These are phyloP conservation scores for Pseudogymnoascus sp. DNA, from an alignment of 2,329 filamentous ascomycete species.

Conservation along the genomic window DNA sequence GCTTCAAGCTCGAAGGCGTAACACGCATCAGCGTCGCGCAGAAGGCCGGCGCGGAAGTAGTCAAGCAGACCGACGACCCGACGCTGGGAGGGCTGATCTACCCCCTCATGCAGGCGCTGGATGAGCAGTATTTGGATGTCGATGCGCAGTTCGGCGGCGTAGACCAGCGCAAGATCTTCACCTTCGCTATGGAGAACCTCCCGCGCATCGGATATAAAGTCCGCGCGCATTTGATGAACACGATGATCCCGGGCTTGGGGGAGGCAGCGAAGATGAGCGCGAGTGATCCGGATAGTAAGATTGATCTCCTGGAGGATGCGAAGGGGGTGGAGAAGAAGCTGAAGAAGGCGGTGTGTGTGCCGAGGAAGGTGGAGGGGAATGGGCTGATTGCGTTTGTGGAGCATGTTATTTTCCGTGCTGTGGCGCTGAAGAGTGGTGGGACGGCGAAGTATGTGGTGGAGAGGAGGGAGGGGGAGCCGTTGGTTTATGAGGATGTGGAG, in stretches of 20 bases:
- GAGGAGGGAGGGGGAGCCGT: conserved; percentile 61
- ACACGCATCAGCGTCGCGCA: conserved; percentile 48
- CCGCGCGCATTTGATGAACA: conserved; percentile 69
- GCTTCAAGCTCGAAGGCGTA: conserved; percentile 59
- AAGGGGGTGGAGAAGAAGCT: conserved; percentile 76
- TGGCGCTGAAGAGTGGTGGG: conserved; percentile 49
- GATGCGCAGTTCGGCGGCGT: conserved; percentile 83
- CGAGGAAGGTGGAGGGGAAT: conserved; percentile 73
- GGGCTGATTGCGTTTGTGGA: conserved; percentile 82
- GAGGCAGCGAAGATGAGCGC: conserved; percentile 80
- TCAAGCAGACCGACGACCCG: conserved; percentile 81
- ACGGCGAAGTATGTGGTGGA: conserved; percentile 61
- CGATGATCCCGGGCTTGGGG: conserved; percentile 80
- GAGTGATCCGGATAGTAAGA: conserved; percentile 73
- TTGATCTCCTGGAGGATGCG: conserved; percentile 78
- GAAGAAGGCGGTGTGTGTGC: conserved; percentile 73
- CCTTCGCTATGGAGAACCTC: conserved; percentile 74
- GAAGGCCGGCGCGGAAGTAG: conserved; percentile 86
- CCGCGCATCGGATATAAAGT: conserved; percentile 75
- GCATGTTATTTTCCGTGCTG: conserved; percentile 74
- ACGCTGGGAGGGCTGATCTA: conserved; percentile 70
- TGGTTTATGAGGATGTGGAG: conserved; percentile 71
- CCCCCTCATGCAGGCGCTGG: conserved; percentile 81
- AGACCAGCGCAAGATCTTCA: conserved; percentile 87
- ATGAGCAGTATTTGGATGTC: conserved; percentile 81